Conservation (phyloP, 2,329 filamentous ascomycete species). For the Tympanopsis confertula region DNA sequence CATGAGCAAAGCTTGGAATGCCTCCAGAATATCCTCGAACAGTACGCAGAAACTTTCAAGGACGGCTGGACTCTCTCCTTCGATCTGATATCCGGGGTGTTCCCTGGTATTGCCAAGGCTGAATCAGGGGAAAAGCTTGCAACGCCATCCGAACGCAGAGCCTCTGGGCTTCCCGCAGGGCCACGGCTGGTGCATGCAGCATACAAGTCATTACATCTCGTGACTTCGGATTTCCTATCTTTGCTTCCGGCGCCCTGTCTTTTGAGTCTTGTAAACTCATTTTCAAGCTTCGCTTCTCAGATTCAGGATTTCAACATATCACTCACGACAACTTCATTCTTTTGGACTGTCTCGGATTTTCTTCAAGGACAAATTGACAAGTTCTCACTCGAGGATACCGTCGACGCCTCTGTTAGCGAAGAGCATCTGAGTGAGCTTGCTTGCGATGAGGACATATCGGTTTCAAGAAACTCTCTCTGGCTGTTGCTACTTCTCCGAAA, state of each 20-base stretch:
- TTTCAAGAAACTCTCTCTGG: slow-evolving; percentile 65
- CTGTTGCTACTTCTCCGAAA: slow-evolving; percentile 64
- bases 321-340: slow-evolving; percentile 74
- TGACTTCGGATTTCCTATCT: slow-evolving; percentile 86
- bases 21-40: slow-evolving; percentile 71
- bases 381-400: slow-evolving; percentile 43
- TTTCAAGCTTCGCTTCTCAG: slow-evolving; percentile 82
- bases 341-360: slow-evolving; percentile 90
- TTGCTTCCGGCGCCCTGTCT: slow-evolving; percentile 62
- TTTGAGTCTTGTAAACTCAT: slow-evolving; percentile 69
- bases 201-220: slow-evolving; percentile 79
- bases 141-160: slow-evolving; percentile 9
- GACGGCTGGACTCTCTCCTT: slow-evolving; percentile 81
- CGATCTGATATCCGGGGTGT: slow-evolving; percentile 73
- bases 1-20: slow-evolving; percentile 72
- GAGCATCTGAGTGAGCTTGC: slow-evolving; percentile 45
- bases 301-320: slow-evolving; percentile 90
- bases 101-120: slow-evolving; percentile 33
- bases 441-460: slow-evolving; percentile 41
- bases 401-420: slow-evolving; percentile 38
- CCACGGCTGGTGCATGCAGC: slow-evolving; percentile 65
- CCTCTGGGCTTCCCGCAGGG: slow-evolving; percentile 5
- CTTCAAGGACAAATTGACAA: slow-evolving; percentile 49
- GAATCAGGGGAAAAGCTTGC: slow-evolving; percentile 18
- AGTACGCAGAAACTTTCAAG: slow-evolving; percentile 72